These are phyloP conservation scores for Tulasnella calospora DNA, from an alignment of 768 basidiomycete genomes.

Conservation along the genomic window DNA sequence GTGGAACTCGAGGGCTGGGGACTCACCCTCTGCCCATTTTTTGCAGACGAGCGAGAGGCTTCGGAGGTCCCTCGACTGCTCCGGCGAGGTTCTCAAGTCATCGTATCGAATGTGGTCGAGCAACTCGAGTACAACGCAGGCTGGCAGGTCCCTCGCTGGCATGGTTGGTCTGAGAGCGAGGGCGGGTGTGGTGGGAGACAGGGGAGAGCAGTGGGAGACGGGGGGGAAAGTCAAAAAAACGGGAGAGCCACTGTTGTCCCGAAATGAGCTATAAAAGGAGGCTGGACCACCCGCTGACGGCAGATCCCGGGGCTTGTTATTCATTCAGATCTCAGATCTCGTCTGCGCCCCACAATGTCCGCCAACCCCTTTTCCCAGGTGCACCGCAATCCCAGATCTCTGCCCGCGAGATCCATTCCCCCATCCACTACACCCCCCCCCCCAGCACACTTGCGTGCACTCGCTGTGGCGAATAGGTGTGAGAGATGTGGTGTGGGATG, in stretches of 20 bases:
- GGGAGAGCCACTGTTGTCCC: background rate
- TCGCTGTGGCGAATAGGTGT: no score
- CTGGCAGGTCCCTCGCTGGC: background rate
- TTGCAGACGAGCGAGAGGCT: background rate
- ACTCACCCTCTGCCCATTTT: slow-evolving; percentile 7
- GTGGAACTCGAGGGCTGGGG: background rate
- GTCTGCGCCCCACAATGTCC: background rate
- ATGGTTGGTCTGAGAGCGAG: background rate
- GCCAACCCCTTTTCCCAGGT: background rate
- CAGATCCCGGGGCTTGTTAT: background rate
- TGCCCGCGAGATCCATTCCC: no score
- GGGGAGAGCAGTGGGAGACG: background rate
- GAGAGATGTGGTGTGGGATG: background rate
- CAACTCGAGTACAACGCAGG: slow-evolving; percentile 1
- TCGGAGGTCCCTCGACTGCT: background rate
- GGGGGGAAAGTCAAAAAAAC: background rate
- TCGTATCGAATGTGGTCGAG: slow-evolving; percentile 11
- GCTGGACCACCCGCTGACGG: background rate
- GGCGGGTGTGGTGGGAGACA: background rate
- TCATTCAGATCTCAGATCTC: slow-evolving; percentile 4
- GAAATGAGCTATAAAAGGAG: background rate
- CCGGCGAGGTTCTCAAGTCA: background rate
- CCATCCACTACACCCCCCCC: no score
- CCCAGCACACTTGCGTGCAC: no score
- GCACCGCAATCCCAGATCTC: background rate